Percentiles rank a stretch among this genome's conserved stretches.
phyloP scores from a whole-genome alignment of 2,329 filamentous ascomycete species.

The Zarea fungicola region DNA sequence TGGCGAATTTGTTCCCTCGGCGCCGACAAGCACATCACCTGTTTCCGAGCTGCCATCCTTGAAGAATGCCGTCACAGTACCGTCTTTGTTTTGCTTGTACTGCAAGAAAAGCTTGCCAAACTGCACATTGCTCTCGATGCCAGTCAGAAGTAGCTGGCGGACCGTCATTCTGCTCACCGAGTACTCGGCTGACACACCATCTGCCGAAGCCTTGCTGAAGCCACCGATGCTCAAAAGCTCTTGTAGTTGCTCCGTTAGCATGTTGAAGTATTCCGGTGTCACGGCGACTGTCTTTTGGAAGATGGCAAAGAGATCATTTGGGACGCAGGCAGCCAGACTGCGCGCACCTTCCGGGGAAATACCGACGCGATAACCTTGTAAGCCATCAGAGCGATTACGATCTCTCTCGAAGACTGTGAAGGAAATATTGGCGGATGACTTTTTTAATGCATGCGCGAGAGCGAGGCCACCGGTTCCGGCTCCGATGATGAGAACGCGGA shows the following conservation, averaged over 20 bases:
- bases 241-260: conserved; percentile 13
- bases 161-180: conserved; percentile 19
- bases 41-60: conserved; percentile 13
- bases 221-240: conserved; percentile 12
- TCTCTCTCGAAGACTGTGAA: conserved; percentile 19
- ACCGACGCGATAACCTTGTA: conserved; percentile 19
- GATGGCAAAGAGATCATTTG: conserved; percentile 14
- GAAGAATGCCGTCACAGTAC: conserved; percentile 15
- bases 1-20: conserved; percentile 16
- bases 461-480: conserved; percentile 17
- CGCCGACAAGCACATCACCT: conserved; percentile 16
- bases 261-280: conserved; percentile 13
- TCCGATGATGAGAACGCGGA: conserved; percentile 17
- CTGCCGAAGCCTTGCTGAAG: conserved; percentile 12
- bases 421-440: conserved; percentile 11
- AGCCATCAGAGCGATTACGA: conserved; percentile 15
- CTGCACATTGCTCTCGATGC: conserved; percentile 15
- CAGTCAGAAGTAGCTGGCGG: conserved; percentile 16
- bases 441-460: conserved; percentile 16
- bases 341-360: conserved; percentile 18
- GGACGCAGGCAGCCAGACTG: conserved; percentile 14
- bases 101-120: conserved; percentile 15
- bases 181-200: conserved; percentile 13
- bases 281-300: conserved; percentile 15
- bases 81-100: conserved; percentile 13